Percentiles rank a stretch among this genome's conserved stretches.
phyloP scores from a whole-genome alignment of 2,329 filamentous ascomycete genomes.

The Claviceps africana region DNA sequence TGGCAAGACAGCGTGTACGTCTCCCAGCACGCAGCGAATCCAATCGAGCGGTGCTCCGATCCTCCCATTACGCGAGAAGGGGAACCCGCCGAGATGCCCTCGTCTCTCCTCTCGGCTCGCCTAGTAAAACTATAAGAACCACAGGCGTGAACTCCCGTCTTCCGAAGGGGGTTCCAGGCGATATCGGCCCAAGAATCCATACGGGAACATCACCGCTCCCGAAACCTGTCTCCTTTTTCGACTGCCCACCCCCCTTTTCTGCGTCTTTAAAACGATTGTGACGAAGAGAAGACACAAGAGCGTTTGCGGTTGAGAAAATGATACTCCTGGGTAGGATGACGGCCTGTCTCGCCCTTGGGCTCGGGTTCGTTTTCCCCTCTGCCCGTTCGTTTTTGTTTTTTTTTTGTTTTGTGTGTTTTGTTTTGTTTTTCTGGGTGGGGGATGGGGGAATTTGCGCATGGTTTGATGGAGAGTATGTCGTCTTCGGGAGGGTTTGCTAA shows the following conservation, averaged over 20 bases:
- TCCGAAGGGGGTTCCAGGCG: too few relatives aligned
- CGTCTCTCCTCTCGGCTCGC: background rate
- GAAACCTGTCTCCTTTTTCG: background rate
- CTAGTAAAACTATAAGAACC: background rate
- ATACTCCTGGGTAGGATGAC: background rate
- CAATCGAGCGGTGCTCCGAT: background rate
- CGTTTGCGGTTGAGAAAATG: background rate
- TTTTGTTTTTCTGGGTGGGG: background rate
- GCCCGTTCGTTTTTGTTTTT: background rate
- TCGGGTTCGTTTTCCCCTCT: background rate
- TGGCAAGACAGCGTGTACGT: background rate
- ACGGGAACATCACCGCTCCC: background rate
- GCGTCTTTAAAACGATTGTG: background rate
- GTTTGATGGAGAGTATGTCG: too few relatives aligned
- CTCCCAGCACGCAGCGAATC: background rate
- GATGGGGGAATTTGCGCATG: too few relatives aligned
- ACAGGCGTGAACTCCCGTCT: background rate
- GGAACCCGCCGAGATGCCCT: background rate
- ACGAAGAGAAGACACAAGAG: background rate
- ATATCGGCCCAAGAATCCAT: too few relatives aligned
- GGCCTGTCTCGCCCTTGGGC: background rate
- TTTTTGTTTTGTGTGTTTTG: background rate
- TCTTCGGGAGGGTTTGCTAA: too few relatives aligned
- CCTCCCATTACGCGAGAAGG: background rate
- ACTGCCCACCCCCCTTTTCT: background rate